Percentiles rank a stretch among this genome's conserved stretches.
phyloP scores from a whole-genome alignment of 805 yeast genomes.

The Starmerella ratchasimensis region DNA sequence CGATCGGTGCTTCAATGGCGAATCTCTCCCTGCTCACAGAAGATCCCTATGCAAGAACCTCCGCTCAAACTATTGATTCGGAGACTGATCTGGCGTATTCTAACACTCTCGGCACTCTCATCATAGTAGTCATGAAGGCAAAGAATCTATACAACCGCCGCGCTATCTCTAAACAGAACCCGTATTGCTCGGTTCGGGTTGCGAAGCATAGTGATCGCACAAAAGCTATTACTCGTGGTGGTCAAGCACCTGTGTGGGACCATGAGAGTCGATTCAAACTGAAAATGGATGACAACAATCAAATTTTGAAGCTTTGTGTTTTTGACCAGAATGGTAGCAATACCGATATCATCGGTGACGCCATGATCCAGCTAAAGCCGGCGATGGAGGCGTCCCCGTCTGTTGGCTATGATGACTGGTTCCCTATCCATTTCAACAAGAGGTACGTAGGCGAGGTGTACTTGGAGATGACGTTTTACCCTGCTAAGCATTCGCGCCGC shows the following conservation, averaged over 20 bases:
- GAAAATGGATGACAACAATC: conserved; percentile 29
- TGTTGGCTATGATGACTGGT: conserved; percentile 82
- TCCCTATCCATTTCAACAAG: conserved; percentile 48
- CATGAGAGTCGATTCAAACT: conserved; percentile 28
- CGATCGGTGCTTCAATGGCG: not conserved
- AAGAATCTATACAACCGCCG: conserved; percentile 76
- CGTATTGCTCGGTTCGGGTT: conserved; percentile 70
- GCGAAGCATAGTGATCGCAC: conserved; percentile 75
- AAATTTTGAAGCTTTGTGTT: conserved; percentile 54
- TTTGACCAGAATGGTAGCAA: conserved; percentile 67
- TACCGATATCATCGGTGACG: conserved; percentile 73
- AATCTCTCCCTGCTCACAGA: not conserved
- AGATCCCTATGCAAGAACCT: not conserved
- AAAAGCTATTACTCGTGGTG: conserved; percentile 68
- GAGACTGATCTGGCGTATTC: not conserved
- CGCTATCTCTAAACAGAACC: conserved; percentile 84
- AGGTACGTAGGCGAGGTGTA: conserved; percentile 79
- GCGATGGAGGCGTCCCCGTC: conserved; percentile 52
- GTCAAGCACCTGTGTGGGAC: conserved; percentile 82
- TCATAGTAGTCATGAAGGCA: conserved; percentile 66
- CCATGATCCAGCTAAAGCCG: conserved; percentile 61
- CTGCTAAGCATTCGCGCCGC: conserved; percentile 25
- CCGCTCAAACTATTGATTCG: not conserved
- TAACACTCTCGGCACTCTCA: conserved; percentile 38
- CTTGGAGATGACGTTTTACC: conserved; percentile 84